Conservation (phyloP, 2,329 filamentous ascomycete species). For the Diaporthe sp. region DNA sequence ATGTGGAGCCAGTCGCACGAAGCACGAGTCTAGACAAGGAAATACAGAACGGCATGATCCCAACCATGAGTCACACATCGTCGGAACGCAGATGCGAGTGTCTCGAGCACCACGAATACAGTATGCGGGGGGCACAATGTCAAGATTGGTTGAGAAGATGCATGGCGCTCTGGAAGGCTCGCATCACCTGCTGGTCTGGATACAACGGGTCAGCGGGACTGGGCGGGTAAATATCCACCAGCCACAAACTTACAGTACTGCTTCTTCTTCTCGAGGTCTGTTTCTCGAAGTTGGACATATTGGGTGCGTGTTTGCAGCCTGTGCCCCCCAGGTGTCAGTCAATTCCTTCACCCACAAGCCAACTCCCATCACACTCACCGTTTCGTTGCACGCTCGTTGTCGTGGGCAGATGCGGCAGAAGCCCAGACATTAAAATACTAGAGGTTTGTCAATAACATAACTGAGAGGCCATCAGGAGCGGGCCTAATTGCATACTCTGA, state of each 20-base stretch:
- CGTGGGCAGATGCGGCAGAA: slow-evolving; percentile 74
- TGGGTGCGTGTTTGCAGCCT: slow-evolving; percentile 83
- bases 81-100: background rate
- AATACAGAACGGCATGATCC: background rate
- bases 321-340: slow-evolving; percentile 34
- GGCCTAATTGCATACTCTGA: slow-evolving; percentile 61
- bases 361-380: slow-evolving; percentile 59
- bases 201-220: slow-evolving; percentile 35
- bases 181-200: slow-evolving; percentile 66
- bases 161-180: slow-evolving; percentile 71
- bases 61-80: background rate
- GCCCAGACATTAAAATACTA: slow-evolving; percentile 88
- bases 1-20: background rate
- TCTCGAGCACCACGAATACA: background rate
- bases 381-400: slow-evolving; percentile 81
- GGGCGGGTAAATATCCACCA: background rate
- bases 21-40: background rate
- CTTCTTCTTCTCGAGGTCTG: slow-evolving; percentile 77
- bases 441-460: background rate
- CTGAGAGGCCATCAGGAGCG: background rate
- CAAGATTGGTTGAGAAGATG: slow-evolving; percentile 57
- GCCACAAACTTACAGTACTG: slow-evolving; percentile 75
- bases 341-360: background rate
- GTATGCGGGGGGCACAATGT: background rate
- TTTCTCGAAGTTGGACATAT: slow-evolving; percentile 80